phyloP scores from a whole-genome alignment of 192 early-diverging fungal genomes.

The Backusella macrospora region DNA sequence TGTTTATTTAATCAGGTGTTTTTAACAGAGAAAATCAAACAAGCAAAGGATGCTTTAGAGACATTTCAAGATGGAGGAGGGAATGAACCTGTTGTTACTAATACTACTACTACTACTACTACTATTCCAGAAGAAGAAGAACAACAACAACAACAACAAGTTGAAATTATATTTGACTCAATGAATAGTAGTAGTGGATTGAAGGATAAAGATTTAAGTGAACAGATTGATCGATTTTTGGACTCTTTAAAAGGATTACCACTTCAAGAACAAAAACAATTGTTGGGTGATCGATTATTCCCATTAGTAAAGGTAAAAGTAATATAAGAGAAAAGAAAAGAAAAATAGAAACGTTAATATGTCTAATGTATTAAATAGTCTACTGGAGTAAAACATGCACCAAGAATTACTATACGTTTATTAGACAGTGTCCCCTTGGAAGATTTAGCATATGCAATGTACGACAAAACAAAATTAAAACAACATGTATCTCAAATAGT shows the following conservation, averaged over 20 bases:
- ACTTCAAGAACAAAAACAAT: constrained; percentile 42
- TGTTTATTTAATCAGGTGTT: constrained; percentile 46
- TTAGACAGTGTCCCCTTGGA: constrained; percentile 40
- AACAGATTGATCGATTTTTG: constrained; percentile 38
- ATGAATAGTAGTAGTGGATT: neutral
- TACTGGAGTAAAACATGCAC: constrained; percentile 39
- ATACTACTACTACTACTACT: neutral
- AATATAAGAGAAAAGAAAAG: neutral
- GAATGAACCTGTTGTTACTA: neutral
- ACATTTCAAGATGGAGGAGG: constrained; percentile 20
- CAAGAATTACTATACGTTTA: constrained; percentile 47
- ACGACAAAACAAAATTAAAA: constrained; percentile 37
- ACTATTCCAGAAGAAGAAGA: neutral
- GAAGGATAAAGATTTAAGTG: constrained; percentile 3
- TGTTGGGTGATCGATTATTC: constrained; percentile 44
- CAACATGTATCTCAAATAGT: constrained; percentile 25
- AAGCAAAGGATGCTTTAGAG: constrained; percentile 41
- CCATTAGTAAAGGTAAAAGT: constrained; percentile 45
- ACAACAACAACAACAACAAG: neutral
- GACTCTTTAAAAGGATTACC: constrained; percentile 28
- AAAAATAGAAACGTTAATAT: neutral
- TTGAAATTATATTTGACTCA: neutral
- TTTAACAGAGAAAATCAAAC: constrained; percentile 35
- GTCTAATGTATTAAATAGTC: constrained; percentile 16
- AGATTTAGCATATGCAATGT: constrained; percentile 42